A percentile compares a stretch with the other conserved stretches of the same genome.
Evolutionary conservation across 2,329 filamentous ascomycete species (phyloP).

Genomic region (Nigrograna mackinnonii): DNA sequence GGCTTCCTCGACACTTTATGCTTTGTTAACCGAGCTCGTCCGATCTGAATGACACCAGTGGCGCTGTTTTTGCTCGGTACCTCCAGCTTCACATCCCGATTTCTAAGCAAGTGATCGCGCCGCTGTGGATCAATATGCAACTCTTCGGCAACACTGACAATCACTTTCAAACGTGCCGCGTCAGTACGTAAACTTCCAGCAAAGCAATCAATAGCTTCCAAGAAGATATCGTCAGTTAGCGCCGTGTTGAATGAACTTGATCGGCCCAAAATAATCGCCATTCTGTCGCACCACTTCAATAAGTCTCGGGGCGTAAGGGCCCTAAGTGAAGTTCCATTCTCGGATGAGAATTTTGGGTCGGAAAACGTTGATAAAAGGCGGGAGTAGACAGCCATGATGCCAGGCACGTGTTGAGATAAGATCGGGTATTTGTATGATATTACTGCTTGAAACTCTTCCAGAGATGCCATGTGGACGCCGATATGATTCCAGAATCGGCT

Average conservation of each 20-base stretch:
- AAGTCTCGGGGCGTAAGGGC: constrained; percentile 76
- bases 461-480: constrained; percentile 66
- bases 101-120: constrained; percentile 74
- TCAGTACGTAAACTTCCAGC: constrained; percentile 75
- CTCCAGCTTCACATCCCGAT: constrained; percentile 69
- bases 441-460: constrained; percentile 74
- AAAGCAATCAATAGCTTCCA: constrained; percentile 93
- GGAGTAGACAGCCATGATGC: constrained; percentile 61
- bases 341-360: constrained; percentile 52
- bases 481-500: constrained; percentile 83
- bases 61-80: constrained; percentile 31
- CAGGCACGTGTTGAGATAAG: constrained; percentile 61
- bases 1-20: constrained; percentile 44
- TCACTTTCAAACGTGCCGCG: constrained; percentile 62
- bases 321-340: constrained; percentile 60
- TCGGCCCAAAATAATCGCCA: constrained; percentile 67
- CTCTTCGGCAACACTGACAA: constrained; percentile 77
- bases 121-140: constrained; percentile 85
- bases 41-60: constrained; percentile 34
- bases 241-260: constrained; percentile 67
- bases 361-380: constrained; percentile 45
- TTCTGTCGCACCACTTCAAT: constrained; percentile 85
- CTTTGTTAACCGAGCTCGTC: constrained; percentile 52
- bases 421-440: constrained; percentile 72
- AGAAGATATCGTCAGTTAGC: constrained; percentile 84